These are phyloP conservation scores for Cyclospora cayetanensis DNA, from an alignment of 169 alveolate species.

Conservation along the genomic window DNA sequence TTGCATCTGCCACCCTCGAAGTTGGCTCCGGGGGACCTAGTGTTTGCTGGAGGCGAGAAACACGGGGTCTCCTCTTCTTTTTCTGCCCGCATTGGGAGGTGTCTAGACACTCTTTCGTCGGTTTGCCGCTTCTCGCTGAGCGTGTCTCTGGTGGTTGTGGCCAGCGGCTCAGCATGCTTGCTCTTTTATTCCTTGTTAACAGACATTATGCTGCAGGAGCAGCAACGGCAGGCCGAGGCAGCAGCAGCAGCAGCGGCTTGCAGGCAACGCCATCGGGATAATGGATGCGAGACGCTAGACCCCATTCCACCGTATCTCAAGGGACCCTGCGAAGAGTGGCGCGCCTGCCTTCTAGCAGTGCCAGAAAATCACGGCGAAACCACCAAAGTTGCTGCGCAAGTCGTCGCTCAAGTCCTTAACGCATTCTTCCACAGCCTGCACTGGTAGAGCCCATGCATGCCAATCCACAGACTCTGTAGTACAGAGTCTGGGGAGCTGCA, in stretches of 20 bases:
- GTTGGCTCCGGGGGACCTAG: not conserved
- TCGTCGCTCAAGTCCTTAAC: constrained; percentile 48
- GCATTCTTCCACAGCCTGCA: constrained; percentile 59
- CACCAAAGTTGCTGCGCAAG: not conserved
- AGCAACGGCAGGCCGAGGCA: constrained; percentile 34
- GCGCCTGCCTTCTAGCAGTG: constrained; percentile 4
- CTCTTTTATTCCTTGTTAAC: not conserved
- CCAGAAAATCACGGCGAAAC: constrained; percentile 46
- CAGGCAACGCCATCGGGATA: constrained; percentile 55
- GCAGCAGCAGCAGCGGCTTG: constrained; percentile 61
- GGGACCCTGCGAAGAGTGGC: constrained; percentile 62
- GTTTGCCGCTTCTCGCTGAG: not conserved
- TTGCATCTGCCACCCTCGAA: not conserved
- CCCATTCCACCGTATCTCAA: constrained; percentile 56
- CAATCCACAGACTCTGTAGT: too few species aligned
- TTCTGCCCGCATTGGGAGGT: not conserved
- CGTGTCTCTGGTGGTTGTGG: not conserved
- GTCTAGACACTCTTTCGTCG: not conserved
- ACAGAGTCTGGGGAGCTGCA: too few species aligned
- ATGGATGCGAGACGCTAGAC: constrained; percentile 63
- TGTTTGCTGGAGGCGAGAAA: not conserved
- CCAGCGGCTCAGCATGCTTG: not conserved
- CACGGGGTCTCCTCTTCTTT: not conserved
- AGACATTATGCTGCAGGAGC: constrained; percentile 25
- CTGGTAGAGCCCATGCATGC: too few species aligned